Base-by-base conservation (phyloP, 306 rosid species). In the Castanea crenata region DNA sequence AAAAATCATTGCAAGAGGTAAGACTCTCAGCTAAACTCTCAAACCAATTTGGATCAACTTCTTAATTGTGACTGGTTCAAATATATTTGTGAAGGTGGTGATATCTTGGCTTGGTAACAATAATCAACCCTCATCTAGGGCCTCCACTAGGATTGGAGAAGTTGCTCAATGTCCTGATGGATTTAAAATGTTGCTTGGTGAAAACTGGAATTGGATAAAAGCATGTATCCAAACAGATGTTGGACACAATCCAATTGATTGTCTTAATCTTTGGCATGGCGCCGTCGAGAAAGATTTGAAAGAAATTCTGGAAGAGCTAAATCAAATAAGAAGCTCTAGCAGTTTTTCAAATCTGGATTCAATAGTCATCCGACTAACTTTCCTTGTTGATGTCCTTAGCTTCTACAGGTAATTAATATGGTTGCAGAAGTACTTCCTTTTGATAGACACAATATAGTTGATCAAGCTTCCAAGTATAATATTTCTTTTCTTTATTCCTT, bases 1-100 rank as follows among this genome's bases (percentile, higher is more conserved):
- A 92, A 76, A 90, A 81, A 54, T 74, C 87, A 83, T 82, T 92
- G 79, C 92, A 89, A 87, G 95, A 95, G 96, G 99, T 95, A 82
- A 83, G 71, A 79, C 70, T 9, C 54, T 56, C 19, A 69, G 71
- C 75, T 74, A 75, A 80, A 32, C 74, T 73, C 64, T 80, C 70
- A 6, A 70, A 67, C 11, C 38, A 52, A 55, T 18, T 68, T 63
- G 63, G 69, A 74, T 62, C n/a, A 59, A 76, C 63, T 75, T 71
- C 64, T 75, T 34, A 54, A 38, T 46, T 78, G 73, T 84, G 58
- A 85, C 74, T 79, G 71, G 79, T 83, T 83, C 77, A 64, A 71
- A 61, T 79, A 59, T 78, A 55, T 63, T 72, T 82, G 77, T 83
- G 89, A 86, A 94, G 98, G 96, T 89, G 85, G 87, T 94, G 83